Base-by-base conservation (phyloP, 2,329 filamentous ascomycete species). In the Alternaria viburni region DNA sequence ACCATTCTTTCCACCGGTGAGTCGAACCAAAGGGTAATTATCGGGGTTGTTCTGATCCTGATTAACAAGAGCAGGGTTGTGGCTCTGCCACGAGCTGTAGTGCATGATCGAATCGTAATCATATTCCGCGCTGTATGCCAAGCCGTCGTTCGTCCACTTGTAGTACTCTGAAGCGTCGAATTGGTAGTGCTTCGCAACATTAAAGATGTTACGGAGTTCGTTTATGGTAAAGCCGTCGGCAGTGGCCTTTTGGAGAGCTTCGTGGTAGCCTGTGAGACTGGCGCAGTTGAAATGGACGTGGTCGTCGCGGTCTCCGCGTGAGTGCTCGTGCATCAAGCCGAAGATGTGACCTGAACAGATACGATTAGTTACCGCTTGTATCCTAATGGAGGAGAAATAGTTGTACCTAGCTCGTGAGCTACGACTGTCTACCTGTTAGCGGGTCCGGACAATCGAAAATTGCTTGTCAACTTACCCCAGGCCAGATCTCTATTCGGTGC, bases 51-150 rank as follows among this genome's bases (percentile, higher is more conserved):
- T 47, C 23, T 23, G 45, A 47, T 47, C 45, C 4, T 23, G 15
- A 17, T 26, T 19, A 3, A 25, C n/a, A 47, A 47, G 45, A 26
- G 45, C 45, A n/a, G 23, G 45, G 13, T 47, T 47, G 21, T 26
- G 45, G 45, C 45, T 47, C 45, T 47, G 45, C 45, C 45, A 47
- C 15, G 45, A 56, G 36, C 44, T 56, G 19, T 58, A 58, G 8
- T 50, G 56, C 46, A 58, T 58, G 21, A 58, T 58, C 2, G 56
- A 58, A 36, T 58, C 28, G n/a, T 41, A 26, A 25, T 58, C 45
- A 30, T 50, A 58, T 1, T 58, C 46, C 15, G 13, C 6, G 46
- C 56, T 51, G 13, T 32, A 12, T 21, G 15, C 7, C 15, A 36
- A 23, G n/a, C 43, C 43, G 15, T 49, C 25, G 26, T 58, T 43